Evolutionary conservation across 2,329 filamentous ascomycete genomes (phyloP).

Genomic region (Neocatenulostroma microsporum): DNA sequence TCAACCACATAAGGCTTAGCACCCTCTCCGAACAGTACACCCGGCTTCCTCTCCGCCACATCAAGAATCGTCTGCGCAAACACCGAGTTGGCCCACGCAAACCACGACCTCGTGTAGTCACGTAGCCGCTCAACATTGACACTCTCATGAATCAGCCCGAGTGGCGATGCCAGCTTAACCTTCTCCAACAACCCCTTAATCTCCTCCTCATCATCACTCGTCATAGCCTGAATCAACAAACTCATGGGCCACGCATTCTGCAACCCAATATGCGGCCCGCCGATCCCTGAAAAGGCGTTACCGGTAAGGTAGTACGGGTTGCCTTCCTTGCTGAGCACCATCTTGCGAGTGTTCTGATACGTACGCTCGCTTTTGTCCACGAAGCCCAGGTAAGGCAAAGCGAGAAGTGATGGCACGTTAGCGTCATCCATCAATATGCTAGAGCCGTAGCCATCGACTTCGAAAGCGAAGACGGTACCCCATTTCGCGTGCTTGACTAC

Average conservation of each 20-base stretch:
- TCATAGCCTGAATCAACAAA: slow-evolving; percentile 83
- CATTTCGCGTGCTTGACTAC: slow-evolving; percentile 68
- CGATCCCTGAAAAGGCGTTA: slow-evolving; percentile 73
- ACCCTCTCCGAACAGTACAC: slow-evolving; percentile 69
- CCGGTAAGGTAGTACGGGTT: slow-evolving; percentile 89
- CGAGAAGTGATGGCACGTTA: slow-evolving; percentile 73
- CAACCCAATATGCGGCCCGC: slow-evolving; percentile 76
- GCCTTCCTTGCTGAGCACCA: slow-evolving; percentile 63
- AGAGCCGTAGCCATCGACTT: slow-evolving; percentile 80
- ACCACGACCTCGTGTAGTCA: slow-evolving; percentile 84
- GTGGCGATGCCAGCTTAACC: slow-evolving; percentile 65
- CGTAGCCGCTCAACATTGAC: slow-evolving; percentile 66
- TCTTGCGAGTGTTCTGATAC: slow-evolving; percentile 82
- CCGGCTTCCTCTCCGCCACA: slow-evolving; percentile 77
- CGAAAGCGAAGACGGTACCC: slow-evolving; percentile 75
- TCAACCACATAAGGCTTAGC: slow-evolving; percentile 48
- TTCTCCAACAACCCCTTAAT: slow-evolving; percentile 64
- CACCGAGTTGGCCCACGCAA: slow-evolving; percentile 95
- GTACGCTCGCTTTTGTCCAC: slow-evolving; percentile 55
- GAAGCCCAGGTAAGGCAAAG: slow-evolving; percentile 72
- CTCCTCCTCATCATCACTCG: slow-evolving; percentile 72
- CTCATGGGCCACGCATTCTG: slow-evolving; percentile 96
- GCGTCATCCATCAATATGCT: slow-evolving; percentile 83
- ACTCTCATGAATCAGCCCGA: slow-evolving; percentile 87
- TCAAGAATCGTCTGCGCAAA: slow-evolving; percentile 90